A percentile compares a stretch with the other conserved stretches of the same genome.
Evolutionary conservation across 805 yeast species (phyloP).

Genomic region (Lachancea sp.): DNA sequence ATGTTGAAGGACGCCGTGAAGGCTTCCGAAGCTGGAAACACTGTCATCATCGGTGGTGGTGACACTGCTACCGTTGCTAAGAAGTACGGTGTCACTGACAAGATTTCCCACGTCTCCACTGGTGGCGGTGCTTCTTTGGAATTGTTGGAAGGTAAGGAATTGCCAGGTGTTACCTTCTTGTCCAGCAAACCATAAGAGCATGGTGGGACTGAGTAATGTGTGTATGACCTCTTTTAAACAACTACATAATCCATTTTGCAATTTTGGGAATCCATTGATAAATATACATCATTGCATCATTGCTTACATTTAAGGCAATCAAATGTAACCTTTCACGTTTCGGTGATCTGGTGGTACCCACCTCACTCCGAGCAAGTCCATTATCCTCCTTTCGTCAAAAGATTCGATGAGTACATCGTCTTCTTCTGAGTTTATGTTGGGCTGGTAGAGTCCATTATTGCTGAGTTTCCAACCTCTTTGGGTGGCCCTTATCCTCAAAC

Average conservation of each 20-base stretch:
- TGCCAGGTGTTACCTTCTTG: constrained; percentile 95
- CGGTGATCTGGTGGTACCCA: constrained; percentile 18
- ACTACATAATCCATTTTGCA: constrained; percentile 7
- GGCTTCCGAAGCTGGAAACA: constrained; percentile 81
- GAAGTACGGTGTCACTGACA: constrained; percentile 94
- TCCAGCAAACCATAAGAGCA: constrained; percentile 52
- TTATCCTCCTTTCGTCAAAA: constrained; percentile 23
- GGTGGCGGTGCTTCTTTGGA: constrained; percentile 99
- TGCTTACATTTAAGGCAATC: not conserved
- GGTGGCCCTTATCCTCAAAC: constrained; percentile 24
- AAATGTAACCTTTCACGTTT: constrained; percentile 8
- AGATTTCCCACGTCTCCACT: constrained; percentile 96
- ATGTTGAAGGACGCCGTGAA: constrained; percentile 82
- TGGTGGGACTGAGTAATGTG: constrained; percentile 7
- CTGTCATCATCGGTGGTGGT: constrained; percentile 97
- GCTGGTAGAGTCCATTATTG: constrained; percentile 29
- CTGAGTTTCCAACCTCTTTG: constrained; percentile 25
- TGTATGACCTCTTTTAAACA: constrained; percentile 8
- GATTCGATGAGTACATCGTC: constrained; percentile 18
- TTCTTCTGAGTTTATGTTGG: not conserved
- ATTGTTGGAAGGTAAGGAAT: constrained; percentile 95
- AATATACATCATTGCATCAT: not conserved
- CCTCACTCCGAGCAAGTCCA: constrained; percentile 20
- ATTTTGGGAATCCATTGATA: constrained; percentile 6
- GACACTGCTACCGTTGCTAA: constrained; percentile 99